These are phyloP conservation scores for Aaosphaeria arxii DNA, from an alignment of 2,329 filamentous ascomycete species.

Conservation along the genomic window DNA sequence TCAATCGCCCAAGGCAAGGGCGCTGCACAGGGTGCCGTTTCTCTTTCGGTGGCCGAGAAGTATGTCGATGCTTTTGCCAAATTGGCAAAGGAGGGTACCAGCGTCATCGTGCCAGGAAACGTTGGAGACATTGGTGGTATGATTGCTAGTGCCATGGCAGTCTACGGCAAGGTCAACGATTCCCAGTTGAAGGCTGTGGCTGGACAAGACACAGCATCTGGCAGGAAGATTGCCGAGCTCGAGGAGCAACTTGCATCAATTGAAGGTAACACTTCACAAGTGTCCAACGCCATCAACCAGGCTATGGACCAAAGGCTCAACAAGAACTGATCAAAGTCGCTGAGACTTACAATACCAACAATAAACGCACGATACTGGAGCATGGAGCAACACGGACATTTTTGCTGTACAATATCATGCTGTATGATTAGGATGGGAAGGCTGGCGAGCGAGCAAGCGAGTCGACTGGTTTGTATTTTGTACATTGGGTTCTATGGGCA, in stretches of 20 bases:
- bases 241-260: slow-evolving; percentile 22
- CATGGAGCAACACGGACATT: neutral
- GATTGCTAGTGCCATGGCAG: slow-evolving; percentile 93
- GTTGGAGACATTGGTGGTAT: slow-evolving; percentile 94
- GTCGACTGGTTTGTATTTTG: neutral
- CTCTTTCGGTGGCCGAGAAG: slow-evolving; percentile 89
- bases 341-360: neutral
- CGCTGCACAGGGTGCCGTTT: slow-evolving; percentile 78
- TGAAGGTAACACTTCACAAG: slow-evolving; percentile 17
- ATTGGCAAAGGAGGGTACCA: slow-evolving; percentile 91
- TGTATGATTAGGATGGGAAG: slow-evolving; percentile 1
- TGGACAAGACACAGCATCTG: slow-evolving; percentile 16
- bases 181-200: slow-evolving; percentile 69
- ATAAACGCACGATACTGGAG: neutral
- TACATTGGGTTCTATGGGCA: neutral
- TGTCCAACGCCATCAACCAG: slow-evolving; percentile 30
- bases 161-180: slow-evolving; percentile 90
- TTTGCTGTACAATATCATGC: neutral
- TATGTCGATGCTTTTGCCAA: slow-evolving; percentile 95
- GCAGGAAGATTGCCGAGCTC: slow-evolving; percentile 29
- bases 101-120: slow-evolving; percentile 93
- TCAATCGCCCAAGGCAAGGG: slow-evolving; percentile 71
- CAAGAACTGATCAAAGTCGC: slow-evolving; percentile 17
- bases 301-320: slow-evolving; percentile 35
- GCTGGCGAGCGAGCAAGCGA: neutral